Evolutionary conservation across 768 basidiomycete species (phyloP), one percentile per base, ranked within the genome.

Genomic region (Melanogaster broomeanus): DNA sequence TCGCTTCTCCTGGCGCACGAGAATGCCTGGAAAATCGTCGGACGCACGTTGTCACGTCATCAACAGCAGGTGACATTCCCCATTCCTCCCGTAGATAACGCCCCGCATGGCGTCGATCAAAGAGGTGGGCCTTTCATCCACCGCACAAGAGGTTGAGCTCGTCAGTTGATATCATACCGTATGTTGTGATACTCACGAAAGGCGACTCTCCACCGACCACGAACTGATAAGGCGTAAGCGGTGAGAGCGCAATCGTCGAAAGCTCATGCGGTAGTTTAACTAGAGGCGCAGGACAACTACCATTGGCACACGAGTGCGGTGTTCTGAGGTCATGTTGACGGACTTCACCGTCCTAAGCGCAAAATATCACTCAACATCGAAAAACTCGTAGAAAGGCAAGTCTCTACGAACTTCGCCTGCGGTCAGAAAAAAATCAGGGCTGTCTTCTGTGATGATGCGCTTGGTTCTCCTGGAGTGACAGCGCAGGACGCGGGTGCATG

Each of bases 301-400:
- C 65, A 15, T 63, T 58, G 25, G 68, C 57, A 69, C 93, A 96
- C n/a, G 68, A 67, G 67, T 95, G 83, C 8, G 81, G 69, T 10
- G 78, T 78, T 45, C 93, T 76, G 39, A 95, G 69, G 63, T 96
- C 93, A 64, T 95, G 93, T 62, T 94, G 92, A 22, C 93, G 80
- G 10, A 94, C 91, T 25, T 85, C 79, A 4, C 90, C 92, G 69
- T 96, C 93, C 87, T 93, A 62, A 53, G 37, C 28, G 67, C 53
- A 57, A 28, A 68, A 48, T 51, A 45, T 47, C 56, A 53, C 11
- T 66, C 53, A 42, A 66, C 60, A 27, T 10, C 15, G 15, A 16
- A 21, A 46, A n/a, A n/a, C 18, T 18, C 12, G 41, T n/a, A 15
- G 25, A 28, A 25, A 48, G 27, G 22, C 16, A 15, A 24, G 7